phyloP scores from a whole-genome alignment of 352 stramenopile genomes.

The Globisporangium paddicum region DNA sequence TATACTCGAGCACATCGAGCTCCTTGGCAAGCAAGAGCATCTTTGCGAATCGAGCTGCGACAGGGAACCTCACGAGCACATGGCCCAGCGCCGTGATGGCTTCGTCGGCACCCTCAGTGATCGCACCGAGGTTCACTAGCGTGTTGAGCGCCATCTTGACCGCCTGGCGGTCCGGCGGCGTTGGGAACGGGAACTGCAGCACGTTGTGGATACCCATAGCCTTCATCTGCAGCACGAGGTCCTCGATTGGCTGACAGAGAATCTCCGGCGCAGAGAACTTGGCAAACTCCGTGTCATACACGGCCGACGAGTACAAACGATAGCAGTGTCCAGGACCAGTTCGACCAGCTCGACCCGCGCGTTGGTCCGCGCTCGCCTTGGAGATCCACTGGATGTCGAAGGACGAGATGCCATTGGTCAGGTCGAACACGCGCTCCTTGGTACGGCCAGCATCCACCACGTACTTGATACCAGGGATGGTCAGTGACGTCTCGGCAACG shows the following conservation, averaged over 20 bases:
- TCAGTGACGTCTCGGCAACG: slow-evolving; percentile 97
- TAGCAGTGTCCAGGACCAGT: slow-evolving; percentile 98
- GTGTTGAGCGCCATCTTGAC: slow-evolving; percentile 85
- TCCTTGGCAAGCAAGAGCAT: slow-evolving; percentile 86
- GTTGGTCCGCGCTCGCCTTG: slow-evolving; percentile 80
- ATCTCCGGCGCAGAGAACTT: slow-evolving; percentile 90
- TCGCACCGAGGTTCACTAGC: slow-evolving; percentile 74
- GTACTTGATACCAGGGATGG: slow-evolving; percentile 94
- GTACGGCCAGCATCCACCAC: slow-evolving; percentile 96
- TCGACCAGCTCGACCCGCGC: slow-evolving; percentile 94
- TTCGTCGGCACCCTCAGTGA: slow-evolving; percentile 51
- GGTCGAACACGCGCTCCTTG: slow-evolving; percentile 96
- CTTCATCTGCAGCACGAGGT: slow-evolving; percentile 97
- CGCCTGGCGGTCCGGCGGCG: slow-evolving; percentile 84
- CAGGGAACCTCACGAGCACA: slow-evolving; percentile 82
- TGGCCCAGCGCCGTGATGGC: slow-evolving; percentile 79
- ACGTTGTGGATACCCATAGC: slow-evolving; percentile 96
- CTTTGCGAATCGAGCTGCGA: slow-evolving; percentile 85
- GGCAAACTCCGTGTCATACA: slow-evolving; percentile 95
- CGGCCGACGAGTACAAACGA: slow-evolving; percentile 94
- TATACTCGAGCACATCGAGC: slow-evolving; percentile 68
- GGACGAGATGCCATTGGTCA: slow-evolving; percentile 87
- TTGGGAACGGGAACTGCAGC: slow-evolving; percentile 96
- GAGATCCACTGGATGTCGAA: slow-evolving; percentile 93
- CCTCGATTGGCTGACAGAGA: slow-evolving; percentile 90